Conservation (phyloP, 192 early-diverging fungal genomes). For the Rhizoclosmatium globosum region DNA sequence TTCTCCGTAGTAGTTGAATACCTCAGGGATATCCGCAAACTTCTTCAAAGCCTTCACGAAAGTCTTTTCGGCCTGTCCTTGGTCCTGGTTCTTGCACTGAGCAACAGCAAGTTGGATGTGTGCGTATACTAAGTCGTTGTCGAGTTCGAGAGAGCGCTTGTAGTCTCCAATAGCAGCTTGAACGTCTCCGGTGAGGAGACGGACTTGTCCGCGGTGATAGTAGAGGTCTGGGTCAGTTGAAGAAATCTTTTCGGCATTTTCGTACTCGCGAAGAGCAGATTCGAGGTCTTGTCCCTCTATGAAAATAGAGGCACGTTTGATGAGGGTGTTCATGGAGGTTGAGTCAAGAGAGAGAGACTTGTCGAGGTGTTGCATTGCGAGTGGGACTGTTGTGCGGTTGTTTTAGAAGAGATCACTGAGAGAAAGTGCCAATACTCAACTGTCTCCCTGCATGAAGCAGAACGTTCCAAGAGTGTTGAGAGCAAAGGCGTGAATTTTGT, state of each 20-base stretch:
- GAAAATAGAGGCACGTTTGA: too few relatives aligned
- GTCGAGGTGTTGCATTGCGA: too few relatives aligned
- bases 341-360: too few relatives aligned
- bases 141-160: constrained; percentile 76
- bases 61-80: constrained; percentile 77
- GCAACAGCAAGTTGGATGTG: constrained; percentile 95
- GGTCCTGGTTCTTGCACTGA: too few relatives aligned
- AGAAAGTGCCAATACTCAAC: constrained; percentile 25
- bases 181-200: constrained; percentile 86
- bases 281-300: too few relatives aligned
- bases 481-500: too few relatives aligned
- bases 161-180: constrained; percentile 88
- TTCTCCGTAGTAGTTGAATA: too few relatives aligned
- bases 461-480: constrained; percentile 91
- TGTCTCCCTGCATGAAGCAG: constrained; percentile 82
- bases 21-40: constrained; percentile 83
- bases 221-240: constrained; percentile 60
- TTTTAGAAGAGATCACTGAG: constrained; percentile 66
- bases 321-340: too few relatives aligned
- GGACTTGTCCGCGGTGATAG: constrained; percentile 74
- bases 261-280: too few relatives aligned
- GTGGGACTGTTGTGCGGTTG: constrained; percentile 82
- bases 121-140: too few relatives aligned
- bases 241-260: constrained; percentile 71
- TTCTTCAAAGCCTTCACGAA: constrained; percentile 82